Conservation (phyloP, 495 filamentous ascomycete species). For the Choiromyces venosus region DNA sequence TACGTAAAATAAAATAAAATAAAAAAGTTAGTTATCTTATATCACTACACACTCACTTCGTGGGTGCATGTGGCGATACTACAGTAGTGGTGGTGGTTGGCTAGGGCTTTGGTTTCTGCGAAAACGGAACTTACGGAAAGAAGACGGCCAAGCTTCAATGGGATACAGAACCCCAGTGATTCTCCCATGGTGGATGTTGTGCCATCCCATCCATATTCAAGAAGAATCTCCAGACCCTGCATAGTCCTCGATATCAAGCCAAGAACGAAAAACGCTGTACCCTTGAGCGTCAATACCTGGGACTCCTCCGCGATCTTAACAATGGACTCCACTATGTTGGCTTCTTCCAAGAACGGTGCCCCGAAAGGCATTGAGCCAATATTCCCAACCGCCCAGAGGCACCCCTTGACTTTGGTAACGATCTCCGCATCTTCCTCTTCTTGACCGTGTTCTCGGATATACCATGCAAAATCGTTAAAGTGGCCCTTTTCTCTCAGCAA, state of each 20-base stretch:
- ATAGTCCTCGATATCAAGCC: slow-evolving; percentile 87
- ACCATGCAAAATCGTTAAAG: slow-evolving; percentile 84
- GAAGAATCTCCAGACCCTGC: slow-evolving; percentile 84
- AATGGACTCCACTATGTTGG: slow-evolving; percentile 77
- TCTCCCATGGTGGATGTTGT: slow-evolving; percentile 77
- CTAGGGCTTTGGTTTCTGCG: slow-evolving; percentile 27
- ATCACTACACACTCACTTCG: not conserved
- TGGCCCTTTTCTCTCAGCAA: slow-evolving; percentile 87
- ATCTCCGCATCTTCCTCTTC: slow-evolving; percentile 79
- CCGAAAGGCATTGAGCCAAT: slow-evolving; percentile 97
- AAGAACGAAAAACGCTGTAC: slow-evolving; percentile 92
- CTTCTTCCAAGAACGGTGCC: slow-evolving; percentile 81
- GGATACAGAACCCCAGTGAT: slow-evolving; percentile 80
- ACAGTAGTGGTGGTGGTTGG: not conserved
- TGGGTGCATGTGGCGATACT: not conserved
- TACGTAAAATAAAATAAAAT: not conserved
- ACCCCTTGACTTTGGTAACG: slow-evolving; percentile 91
- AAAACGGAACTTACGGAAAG: slow-evolving; percentile 49
- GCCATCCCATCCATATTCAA: slow-evolving; percentile 83
- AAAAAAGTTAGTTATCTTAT: slow-evolving; percentile 5
- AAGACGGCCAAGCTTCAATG: slow-evolving; percentile 66
- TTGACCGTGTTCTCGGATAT: slow-evolving; percentile 76
- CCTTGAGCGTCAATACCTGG: slow-evolving; percentile 82
- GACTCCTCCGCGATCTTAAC: slow-evolving; percentile 79
- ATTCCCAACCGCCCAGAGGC: slow-evolving; percentile 95